phyloP scores from a whole-genome alignment of 495 filamentous ascomycete genomes.

The Neurospora sp. region DNA sequence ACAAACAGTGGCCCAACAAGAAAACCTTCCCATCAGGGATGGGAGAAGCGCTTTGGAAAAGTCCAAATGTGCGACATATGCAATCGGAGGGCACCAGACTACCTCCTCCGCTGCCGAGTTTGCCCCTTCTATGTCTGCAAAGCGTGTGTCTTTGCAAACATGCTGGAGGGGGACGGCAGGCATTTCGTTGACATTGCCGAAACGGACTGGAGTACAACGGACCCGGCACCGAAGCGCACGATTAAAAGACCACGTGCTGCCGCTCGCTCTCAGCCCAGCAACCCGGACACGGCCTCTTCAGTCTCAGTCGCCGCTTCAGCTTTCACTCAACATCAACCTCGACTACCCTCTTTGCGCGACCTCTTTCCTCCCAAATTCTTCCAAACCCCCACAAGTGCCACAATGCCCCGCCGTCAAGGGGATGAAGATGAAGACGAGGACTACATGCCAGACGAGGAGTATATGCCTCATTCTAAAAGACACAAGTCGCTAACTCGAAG shows the following conservation, averaged over 20 bases:
- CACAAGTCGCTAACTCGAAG: not conserved
- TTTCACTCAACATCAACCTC: not conserved
- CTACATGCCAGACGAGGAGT: not conserved
- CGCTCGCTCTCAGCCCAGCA: not conserved
- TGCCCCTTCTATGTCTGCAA: constrained; percentile 14
- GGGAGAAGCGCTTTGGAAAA: constrained; percentile 3
- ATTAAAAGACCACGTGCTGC: not conserved
- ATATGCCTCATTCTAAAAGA: not conserved
- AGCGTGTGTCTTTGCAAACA: constrained; percentile 1
- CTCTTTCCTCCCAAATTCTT: not conserved
- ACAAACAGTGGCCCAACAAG: not conserved
- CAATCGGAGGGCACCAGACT: constrained; percentile 8
- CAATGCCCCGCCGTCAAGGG: not conserved
- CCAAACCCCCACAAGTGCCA: not conserved
- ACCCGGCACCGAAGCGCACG: not conserved
- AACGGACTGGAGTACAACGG: constrained; percentile 1
- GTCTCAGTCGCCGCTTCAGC: not conserved
- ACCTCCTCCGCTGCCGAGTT: constrained; percentile 1
- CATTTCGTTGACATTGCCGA: constrained; percentile 10
- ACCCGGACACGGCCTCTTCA: not conserved
- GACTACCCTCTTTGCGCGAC: not conserved
- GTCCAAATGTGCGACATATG: constrained; percentile 19
- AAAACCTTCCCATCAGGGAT: not conserved
- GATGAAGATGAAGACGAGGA: not conserved
- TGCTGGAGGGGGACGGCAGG: not conserved